phyloP scores from a whole-genome alignment of 2,329 filamentous ascomycete species.

The Xylariaceae sp. region DNA sequence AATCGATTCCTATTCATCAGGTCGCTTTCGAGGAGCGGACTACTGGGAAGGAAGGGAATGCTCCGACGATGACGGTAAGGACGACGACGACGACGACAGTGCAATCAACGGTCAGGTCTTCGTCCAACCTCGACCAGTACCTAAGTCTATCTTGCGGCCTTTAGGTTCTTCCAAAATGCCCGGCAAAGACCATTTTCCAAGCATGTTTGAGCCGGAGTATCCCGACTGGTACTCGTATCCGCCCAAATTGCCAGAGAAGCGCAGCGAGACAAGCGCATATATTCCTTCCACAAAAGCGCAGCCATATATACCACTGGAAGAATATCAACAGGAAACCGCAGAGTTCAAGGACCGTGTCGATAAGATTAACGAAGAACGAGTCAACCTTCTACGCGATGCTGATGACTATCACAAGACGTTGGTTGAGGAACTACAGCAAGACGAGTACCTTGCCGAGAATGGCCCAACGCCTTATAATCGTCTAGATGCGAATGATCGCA shows the following conservation, averaged over 20 bases:
- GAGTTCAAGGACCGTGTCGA: slow-evolving; percentile 19
- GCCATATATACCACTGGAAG: not conserved
- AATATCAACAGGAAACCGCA: slow-evolving; percentile 14
- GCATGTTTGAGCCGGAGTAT: slow-evolving; percentile 12
- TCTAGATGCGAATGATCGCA: slow-evolving; percentile 3
- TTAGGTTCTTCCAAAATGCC: not conserved
- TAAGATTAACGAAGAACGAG: slow-evolving; percentile 12
- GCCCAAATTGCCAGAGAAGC: slow-evolving; percentile 3
- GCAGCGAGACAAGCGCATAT: slow-evolving; percentile 5
- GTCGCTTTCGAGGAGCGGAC: too few relatives aligned
- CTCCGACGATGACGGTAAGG: too few relatives aligned
- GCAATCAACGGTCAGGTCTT: too few relatives aligned
- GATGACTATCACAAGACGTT: slow-evolving; percentile 5
- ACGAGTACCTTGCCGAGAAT: slow-evolving; percentile 4
- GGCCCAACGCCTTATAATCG: slow-evolving; percentile 2
- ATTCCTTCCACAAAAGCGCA: not conserved
- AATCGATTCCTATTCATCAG: too few relatives aligned
- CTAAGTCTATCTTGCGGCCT: too few relatives aligned
- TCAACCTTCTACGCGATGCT: slow-evolving; percentile 10
- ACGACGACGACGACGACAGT: too few relatives aligned
- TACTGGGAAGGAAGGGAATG: too few relatives aligned
- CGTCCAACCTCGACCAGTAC: too few relatives aligned
- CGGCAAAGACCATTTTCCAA: not conserved
- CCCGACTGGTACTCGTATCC: slow-evolving; percentile 16
- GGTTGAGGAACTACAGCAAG: slow-evolving; percentile 6